Conservation (phyloP, 1,284 basidiomycete genomes). For the Hypsizygus ulmarius region DNA sequence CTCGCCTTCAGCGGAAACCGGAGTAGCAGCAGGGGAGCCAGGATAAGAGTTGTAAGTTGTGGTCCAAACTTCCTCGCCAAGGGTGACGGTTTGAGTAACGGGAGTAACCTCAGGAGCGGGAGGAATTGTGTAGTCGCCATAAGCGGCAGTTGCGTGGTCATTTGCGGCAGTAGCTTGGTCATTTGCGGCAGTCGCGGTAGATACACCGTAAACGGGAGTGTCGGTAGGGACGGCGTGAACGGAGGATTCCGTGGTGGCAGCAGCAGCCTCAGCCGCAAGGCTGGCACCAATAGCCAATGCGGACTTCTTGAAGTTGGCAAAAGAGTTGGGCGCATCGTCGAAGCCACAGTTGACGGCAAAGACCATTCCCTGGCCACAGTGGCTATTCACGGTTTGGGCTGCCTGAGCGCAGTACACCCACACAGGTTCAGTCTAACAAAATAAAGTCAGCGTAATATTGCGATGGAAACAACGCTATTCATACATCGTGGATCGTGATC, state of each 20-base stretch:
- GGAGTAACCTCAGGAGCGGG: constrained; percentile 36
- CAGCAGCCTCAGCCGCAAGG: constrained; percentile 35
- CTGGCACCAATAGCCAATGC: constrained; percentile 50
- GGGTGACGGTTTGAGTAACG: constrained; percentile 37
- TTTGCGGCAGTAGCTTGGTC: neutral
- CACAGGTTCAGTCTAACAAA: constrained; percentile 41
- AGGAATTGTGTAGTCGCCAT: constrained; percentile 48
- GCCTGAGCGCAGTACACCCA: constrained; percentile 54
- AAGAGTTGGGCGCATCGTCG: constrained; percentile 52
- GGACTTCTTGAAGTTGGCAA: constrained; percentile 52
- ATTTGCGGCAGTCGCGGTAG: too few species aligned
- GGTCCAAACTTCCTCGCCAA: constrained; percentile 45
- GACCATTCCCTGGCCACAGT: constrained; percentile 65
- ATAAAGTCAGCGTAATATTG: neutral
- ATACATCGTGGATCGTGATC: constrained; percentile 53
- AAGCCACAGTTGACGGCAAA: constrained; percentile 60
- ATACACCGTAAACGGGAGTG: too few species aligned
- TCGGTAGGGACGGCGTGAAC: constrained; percentile 12
- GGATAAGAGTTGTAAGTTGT: constrained; percentile 54
- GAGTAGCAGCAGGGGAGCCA: constrained; percentile 49
- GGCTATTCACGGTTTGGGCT: constrained; percentile 38
- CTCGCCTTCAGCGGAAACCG: constrained; percentile 39
- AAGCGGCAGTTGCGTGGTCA: constrained; percentile 35
- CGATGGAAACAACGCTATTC: constrained; percentile 18
- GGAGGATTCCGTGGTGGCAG: constrained; percentile 25